These are phyloP conservation scores for Dicorynia guianensis DNA, from an alignment of 306 rosid species.

Conservation along the genomic window DNA sequence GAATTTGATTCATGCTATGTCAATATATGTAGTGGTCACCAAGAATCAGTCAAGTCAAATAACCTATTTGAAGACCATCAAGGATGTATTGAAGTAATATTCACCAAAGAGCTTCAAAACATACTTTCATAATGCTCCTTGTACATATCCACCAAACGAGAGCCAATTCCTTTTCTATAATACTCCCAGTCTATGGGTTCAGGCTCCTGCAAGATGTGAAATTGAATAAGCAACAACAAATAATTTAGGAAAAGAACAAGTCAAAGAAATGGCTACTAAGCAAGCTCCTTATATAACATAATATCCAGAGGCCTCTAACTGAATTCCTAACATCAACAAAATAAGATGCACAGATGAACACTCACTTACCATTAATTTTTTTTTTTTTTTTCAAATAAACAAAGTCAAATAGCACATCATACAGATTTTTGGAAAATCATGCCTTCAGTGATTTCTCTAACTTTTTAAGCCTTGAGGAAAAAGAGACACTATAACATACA, in stretches of 20 bases:
- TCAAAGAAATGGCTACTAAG: neutral
- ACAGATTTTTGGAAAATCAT: neutral
- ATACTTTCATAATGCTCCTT: conserved; percentile 95
- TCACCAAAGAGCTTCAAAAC: conserved; percentile 43
- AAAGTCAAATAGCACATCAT: neutral
- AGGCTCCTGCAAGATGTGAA: conserved; percentile 75
- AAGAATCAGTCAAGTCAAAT: neutral
- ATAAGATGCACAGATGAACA: neutral
- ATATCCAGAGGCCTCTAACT: neutral
- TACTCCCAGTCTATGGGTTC: conserved; percentile 98
- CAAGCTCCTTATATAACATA: neutral
- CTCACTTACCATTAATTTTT: neutral
- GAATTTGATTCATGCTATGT: neutral
- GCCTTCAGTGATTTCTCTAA: neutral
- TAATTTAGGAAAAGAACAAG: neutral
- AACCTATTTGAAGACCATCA: neutral
- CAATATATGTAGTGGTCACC: neutral
- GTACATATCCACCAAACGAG: conserved; percentile 97
- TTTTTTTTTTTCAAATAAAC: neutral
- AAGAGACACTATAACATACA: neutral
- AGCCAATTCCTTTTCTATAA: conserved; percentile 92
- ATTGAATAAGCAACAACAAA: conserved; percentile 19
- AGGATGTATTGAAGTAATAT: neutral
- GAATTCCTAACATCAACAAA: neutral
- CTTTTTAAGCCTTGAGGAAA: neutral